Conservation (phyloP, 2,329 filamentous ascomycete genomes). For the Colletotrichum sp. region DNA sequence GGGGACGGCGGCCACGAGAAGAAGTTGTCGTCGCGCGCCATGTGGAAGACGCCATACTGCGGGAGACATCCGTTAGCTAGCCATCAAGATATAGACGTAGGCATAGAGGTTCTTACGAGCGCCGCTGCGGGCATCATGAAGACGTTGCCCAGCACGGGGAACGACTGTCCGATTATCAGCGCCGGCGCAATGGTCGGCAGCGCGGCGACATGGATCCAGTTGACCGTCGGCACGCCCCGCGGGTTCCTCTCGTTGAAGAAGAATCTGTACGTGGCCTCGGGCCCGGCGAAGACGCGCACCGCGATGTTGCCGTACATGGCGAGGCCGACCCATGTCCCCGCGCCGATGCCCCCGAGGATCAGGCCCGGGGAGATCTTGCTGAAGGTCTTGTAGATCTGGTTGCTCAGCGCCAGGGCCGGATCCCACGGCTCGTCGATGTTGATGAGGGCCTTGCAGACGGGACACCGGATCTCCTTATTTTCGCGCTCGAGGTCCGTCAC, state of each 20-base stretch:
- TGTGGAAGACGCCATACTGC: constrained; percentile 53
- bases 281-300: constrained; percentile 58
- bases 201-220: constrained; percentile 15
- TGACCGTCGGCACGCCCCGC: constrained; percentile 11
- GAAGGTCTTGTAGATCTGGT: constrained; percentile 61
- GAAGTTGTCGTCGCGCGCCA: constrained; percentile 49
- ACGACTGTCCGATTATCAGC: constrained; percentile 47
- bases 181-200: constrained; percentile 52
- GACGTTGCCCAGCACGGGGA: constrained; percentile 47
- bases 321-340: constrained; percentile 56
- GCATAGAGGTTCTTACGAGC: constrained; percentile 35
- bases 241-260: constrained; percentile 18
- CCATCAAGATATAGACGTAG: too few species aligned
- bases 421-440: constrained; percentile 77
- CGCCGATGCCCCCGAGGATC: constrained; percentile 64
- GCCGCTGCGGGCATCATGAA: constrained; percentile 46
- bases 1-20: constrained; percentile 60
- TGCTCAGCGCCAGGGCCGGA: constrained; percentile 70
- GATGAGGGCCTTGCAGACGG: constrained; percentile 88
- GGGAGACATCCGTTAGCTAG: neutral
- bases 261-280: constrained; percentile 33
- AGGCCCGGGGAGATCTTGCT: constrained; percentile 64
- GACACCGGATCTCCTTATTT: constrained; percentile 76
- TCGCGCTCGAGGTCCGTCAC: constrained; percentile 83
- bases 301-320: constrained; percentile 59